Conservation (phyloP, 352 stramenopile genomes). For the Phytophthora sansomeana region DNA sequence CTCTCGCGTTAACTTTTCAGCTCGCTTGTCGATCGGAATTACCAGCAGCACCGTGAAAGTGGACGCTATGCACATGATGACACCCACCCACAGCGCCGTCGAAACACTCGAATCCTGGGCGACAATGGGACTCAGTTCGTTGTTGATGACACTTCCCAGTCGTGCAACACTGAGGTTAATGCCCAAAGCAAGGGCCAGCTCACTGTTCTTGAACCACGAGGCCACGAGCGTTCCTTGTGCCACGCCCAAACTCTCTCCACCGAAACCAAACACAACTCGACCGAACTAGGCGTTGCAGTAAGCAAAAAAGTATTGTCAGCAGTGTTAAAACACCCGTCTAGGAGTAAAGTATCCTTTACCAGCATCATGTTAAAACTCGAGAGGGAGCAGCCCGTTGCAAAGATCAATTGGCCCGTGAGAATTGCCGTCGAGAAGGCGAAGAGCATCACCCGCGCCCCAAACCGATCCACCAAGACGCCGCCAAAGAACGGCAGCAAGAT, state of each 20-base stretch:
- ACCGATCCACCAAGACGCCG: constrained; percentile 91
- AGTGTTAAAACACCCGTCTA: not conserved
- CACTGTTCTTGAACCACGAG: constrained; percentile 94
- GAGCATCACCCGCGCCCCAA: constrained; percentile 86
- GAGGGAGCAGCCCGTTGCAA: constrained; percentile 85
- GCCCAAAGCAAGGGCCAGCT: constrained; percentile 93
- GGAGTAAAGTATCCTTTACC: constrained; percentile 20
- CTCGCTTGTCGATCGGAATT: constrained; percentile 82
- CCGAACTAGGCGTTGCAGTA: constrained; percentile 54
- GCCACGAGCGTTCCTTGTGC: constrained; percentile 91
- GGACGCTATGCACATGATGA: constrained; percentile 80
- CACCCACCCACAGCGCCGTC: constrained; percentile 87
- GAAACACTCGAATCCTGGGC: constrained; percentile 71
- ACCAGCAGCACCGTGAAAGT: constrained; percentile 77
- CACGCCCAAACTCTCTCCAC: constrained; percentile 92
- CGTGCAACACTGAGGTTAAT: constrained; percentile 93
- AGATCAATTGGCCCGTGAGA: constrained; percentile 87
- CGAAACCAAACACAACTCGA: constrained; percentile 92
- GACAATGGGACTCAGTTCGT: constrained; percentile 87
- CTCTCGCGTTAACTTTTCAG: constrained; percentile 41
- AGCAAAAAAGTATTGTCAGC: constrained; percentile 13
- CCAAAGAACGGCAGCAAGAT: constrained; percentile 94
- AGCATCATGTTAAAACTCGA: constrained; percentile 87
- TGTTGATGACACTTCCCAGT: constrained; percentile 94
- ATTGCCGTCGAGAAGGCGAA: constrained; percentile 89